Conservation (phyloP, 2,329 filamentous ascomycete genomes). For the Thielaviopsis ethacetica region DNA sequence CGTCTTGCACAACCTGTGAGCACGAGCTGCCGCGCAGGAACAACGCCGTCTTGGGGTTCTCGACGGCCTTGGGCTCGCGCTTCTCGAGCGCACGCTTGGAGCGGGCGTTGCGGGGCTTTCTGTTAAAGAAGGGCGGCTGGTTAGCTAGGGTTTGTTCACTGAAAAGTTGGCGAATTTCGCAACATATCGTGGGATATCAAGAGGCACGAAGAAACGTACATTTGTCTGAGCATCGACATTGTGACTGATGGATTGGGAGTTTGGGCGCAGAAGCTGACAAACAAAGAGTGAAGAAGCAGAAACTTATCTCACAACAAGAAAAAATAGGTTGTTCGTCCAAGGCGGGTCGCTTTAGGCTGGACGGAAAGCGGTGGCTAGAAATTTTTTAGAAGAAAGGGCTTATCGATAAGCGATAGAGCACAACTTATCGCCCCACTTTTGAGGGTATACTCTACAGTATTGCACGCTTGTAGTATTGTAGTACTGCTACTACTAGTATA, state of each 20-base stretch:
- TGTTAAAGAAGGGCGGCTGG: constrained; percentile 15
- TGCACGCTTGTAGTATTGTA: too few relatives aligned
- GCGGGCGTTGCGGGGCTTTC: constrained; percentile 57
- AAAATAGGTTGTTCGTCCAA: not conserved
- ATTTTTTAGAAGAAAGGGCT: constrained; percentile 8
- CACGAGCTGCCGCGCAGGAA: constrained; percentile 79
- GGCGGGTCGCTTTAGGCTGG: not conserved
- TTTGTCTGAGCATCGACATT: constrained; percentile 12
- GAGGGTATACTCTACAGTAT: too few relatives aligned
- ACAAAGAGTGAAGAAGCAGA: not conserved
- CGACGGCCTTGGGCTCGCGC: constrained; percentile 71
- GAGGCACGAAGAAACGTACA: constrained; percentile 1
- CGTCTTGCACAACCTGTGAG: constrained; percentile 67
- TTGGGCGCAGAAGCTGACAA: not conserved
- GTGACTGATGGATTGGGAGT: not conserved
- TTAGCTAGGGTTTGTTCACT: not conserved
- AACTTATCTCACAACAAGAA: constrained; percentile 1
- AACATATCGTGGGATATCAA: too few relatives aligned
- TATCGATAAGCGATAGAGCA: constrained; percentile 8
- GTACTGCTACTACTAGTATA: too few relatives aligned
- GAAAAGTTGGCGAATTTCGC: too few relatives aligned
- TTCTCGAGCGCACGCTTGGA: constrained; percentile 91
- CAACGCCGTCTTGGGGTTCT: constrained; percentile 81
- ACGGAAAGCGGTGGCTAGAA: constrained; percentile 2
- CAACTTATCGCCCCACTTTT: constrained; percentile 6